Base-by-base conservation (phyloP, 2,329 filamentous ascomycete species). In the Fusarium sororula region DNA sequence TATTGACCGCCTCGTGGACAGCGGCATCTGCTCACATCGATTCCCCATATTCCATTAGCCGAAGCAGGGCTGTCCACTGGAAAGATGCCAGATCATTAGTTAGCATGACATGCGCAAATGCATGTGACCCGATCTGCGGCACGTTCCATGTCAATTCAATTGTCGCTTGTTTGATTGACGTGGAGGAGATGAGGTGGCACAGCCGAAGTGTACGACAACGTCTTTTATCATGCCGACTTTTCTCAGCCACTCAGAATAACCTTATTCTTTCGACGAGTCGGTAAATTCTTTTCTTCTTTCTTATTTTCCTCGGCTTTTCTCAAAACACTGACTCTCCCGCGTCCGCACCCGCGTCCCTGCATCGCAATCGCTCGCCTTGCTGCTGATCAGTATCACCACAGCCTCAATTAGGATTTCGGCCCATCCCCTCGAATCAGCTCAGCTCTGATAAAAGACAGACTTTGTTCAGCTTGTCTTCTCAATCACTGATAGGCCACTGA, bases 51-150 rank as follows among this genome's bases (percentile, higher is more conserved):
- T 54, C 30, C 44, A 54, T 73, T 59, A 70, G 48, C 51, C 56
- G 53, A 68, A 63, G 54, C 67, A 74, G 64, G 63, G 71, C 71
- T 74, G 63, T 61, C 71, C 70, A 67, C 67, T 69, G 56, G 71
- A 54, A 65, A 68, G 70, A 51, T 42, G 70, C 70, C 73, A 78
- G 70, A 76, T 77, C 68, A 66, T 65, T 66, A 70, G 45, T 47
- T 51, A 57, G 42, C 37, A 37, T 39, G 38, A 47, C 70, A 75
- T 67, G 62, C 67, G 63, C 66, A 66, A 68, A 76, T 78, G 76
- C 76, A 78, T 78, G 76, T 78, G 76, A 77, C 75, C 62, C 66
- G 59, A 77, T 77, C 68, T 74, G 69, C 71, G 68, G 61, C 75
- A 68, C 62, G 37, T 55, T 55, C 51, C 51, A 55, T 55, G 35